phyloP scores from a whole-genome alignment of 208 protist species.

The Balamuthia mandrillaris region DNA sequence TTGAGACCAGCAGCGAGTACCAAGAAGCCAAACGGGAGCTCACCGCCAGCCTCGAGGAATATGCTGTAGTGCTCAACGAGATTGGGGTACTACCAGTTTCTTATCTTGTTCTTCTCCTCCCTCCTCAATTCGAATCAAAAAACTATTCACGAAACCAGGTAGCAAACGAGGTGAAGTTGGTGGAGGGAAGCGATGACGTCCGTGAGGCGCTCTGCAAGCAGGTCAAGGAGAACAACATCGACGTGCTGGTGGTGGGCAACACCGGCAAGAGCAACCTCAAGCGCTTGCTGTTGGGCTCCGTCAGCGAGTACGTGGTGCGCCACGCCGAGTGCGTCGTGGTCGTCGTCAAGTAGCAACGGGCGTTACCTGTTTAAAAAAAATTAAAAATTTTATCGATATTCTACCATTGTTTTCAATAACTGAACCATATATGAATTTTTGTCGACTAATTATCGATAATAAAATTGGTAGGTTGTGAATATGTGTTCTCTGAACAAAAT shows the following conservation, averaged over 20 bases:
- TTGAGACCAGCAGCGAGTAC: slow-evolving; percentile 27
- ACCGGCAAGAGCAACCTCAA: background rate
- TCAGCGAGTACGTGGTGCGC: slow-evolving; percentile 16
- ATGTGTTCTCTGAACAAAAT: too few species aligned
- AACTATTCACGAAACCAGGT: background rate
- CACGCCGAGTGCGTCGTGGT: slow-evolving; percentile 9
- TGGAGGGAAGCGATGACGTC: slow-evolving; percentile 1
- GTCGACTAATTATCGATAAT: too few species aligned
- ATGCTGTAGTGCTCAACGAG: background rate
- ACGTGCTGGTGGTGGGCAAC: slow-evolving; percentile 24
- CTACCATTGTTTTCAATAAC: too few species aligned
- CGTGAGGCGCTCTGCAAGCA: slow-evolving; percentile 22
- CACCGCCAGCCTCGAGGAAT: background rate
- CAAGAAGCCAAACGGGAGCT: slow-evolving; percentile 29
- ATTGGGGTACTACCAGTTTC: background rate
- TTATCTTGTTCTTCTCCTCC: background rate
- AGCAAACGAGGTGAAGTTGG: background rate
- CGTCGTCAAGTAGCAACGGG: slow-evolving; percentile 22
- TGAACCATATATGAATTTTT: too few species aligned
- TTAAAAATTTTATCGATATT: too few species aligned
- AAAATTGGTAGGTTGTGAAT: too few species aligned
- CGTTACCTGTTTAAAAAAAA: too few species aligned
- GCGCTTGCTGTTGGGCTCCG: background rate
- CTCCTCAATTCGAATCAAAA: background rate
- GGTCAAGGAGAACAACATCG: background rate